Evolutionary conservation across 768 basidiomycete genomes (phyloP), one percentile per base, ranked within the genome.

Genomic region (Dacryopinax primogenitus): DNA sequence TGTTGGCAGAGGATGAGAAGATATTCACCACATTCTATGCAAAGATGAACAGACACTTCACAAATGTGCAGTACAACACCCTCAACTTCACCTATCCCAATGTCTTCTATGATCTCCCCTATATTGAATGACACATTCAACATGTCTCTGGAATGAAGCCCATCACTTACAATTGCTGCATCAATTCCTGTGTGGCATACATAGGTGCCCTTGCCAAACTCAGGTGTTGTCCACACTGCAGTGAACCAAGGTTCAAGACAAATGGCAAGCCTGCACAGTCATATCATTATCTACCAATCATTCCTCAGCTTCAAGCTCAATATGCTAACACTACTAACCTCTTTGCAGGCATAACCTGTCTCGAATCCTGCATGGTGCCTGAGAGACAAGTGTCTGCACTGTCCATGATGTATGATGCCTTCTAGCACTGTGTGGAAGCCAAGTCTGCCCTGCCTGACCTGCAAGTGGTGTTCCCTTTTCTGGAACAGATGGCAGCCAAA

Each of bases 271-370:
- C 78, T 0, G 66, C 71, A 0, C 70, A 68, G 34, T 58, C 63
- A 1, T 80, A 78, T 67, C 65, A 66, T 1, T 80, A 80, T 66
- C 62, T 81, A 15, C 78, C 78, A 1, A 64, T 80, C 23, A 77
- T 76, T n/a, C 76, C 75, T 2, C 76, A 72, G 1, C 75, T 81
- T 7, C 62, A 70, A 47, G 72, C 69, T 0, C 67, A 68, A 33
- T 75, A 70, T 33, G 62, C 65, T 3, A 73, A n/a, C n/a, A n/a
- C n/a, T n/a, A n/a, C n/a, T n/a, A n/a, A n/a, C n/a, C n/a, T n/a
- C n/a, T n/a, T n/a, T n/a, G n/a, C n/a, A n/a, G n/a, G n/a, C n/a
- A n/a, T n/a, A n/a, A n/a, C n/a, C n/a, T n/a, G n/a, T n/a, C n/a
- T n/a, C n/a, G n/a, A n/a, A n/a, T n/a, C n/a, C n/a, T n/a, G n/a